Evolutionary conservation across 345 rosid genomes (phyloP).

Genomic region (Aquilaria malaccensis): DNA sequence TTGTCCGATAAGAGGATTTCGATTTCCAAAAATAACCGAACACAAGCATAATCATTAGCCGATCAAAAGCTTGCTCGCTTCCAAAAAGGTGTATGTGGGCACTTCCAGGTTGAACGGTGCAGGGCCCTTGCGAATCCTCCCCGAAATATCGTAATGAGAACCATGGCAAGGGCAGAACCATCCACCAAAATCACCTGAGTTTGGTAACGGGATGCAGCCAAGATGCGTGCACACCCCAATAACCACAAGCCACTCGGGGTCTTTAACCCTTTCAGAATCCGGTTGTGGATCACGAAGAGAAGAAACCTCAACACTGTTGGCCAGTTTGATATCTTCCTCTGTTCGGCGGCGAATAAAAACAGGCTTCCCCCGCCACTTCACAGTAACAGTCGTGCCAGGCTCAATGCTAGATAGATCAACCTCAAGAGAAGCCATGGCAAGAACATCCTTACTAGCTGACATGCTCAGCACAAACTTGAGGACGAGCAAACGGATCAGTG

Average conservation of each 20-base stretch:
- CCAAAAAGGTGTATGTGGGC: conserved; percentile 85
- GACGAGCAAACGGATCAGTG: conserved; percentile 46
- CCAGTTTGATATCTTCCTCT: conserved; percentile 48
- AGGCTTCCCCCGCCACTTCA: conserved; percentile 67
- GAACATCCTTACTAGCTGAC: conserved; percentile 64
- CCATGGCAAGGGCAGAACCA: conserved; percentile 74
- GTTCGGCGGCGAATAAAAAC: conserved; percentile 58
- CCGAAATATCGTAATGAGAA: conserved; percentile 58
- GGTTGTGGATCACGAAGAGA: conserved; percentile 58
- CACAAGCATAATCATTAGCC: conserved; percentile 36
- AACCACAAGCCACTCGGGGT: conserved; percentile 61
- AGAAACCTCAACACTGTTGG: conserved; percentile 46
- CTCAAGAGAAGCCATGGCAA: conserved; percentile 63
- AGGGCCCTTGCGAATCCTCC: conserved; percentile 73
- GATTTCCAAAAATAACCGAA: conserved; percentile 1
- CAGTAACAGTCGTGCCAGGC: conserved; percentile 52
- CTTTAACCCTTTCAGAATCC: conserved; percentile 45
- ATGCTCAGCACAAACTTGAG: conserved; percentile 63
- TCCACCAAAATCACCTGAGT: conserved; percentile 61
- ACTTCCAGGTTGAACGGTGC: conserved; percentile 96
- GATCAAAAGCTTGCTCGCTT: conserved; percentile 67
- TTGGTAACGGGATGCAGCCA: conserved; percentile 62
- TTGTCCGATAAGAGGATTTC: conserved; percentile 25
- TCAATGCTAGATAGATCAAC: conserved; percentile 55
- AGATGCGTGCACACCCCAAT: conserved; percentile 57